These are phyloP conservation scores for Fragaria iinumae DNA, from an alignment of 306 rosid genomes.

Conservation along the genomic window DNA sequence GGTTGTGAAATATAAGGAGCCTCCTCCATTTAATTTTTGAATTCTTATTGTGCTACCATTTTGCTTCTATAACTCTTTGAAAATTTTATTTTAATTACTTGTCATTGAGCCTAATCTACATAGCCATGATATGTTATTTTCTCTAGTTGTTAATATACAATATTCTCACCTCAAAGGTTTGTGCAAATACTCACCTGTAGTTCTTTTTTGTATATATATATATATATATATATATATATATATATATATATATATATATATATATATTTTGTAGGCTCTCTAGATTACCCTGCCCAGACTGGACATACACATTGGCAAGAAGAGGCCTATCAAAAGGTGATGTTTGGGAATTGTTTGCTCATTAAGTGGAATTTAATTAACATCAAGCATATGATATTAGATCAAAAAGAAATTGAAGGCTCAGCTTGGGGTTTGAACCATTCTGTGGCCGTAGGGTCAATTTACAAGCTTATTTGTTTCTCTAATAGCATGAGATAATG, in stretches of 20 bases:
- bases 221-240: too few relatives aligned
- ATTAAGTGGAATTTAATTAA: not conserved
- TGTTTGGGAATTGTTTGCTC: not conserved
- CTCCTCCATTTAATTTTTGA: not conserved
- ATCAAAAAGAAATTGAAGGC: not conserved
- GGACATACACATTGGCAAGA: conserved; percentile 76
- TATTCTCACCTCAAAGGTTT: not conserved
- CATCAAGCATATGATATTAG: not conserved
- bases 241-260: too few relatives aligned
- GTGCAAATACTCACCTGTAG: not conserved
- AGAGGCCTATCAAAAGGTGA: conserved; percentile 60
- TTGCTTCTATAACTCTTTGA: not conserved
- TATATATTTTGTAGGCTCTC: conserved; percentile 9
- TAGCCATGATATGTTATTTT: not conserved
- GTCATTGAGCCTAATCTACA: not conserved
- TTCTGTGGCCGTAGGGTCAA: not conserved
- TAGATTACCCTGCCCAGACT: conserved; percentile 60
- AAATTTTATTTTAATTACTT: not conserved
- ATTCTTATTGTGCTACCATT: not conserved
- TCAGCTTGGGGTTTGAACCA: not conserved
- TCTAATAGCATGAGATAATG: too few relatives aligned
- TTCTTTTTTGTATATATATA: not conserved
- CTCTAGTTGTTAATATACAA: not conserved
- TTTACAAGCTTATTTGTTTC: not conserved
- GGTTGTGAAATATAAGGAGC: not conserved